Percentiles rank a stretch among this genome's conserved stretches.
phyloP scores from a whole-genome alignment of 345 rosid genomes.

The Linum trigynum region DNA sequence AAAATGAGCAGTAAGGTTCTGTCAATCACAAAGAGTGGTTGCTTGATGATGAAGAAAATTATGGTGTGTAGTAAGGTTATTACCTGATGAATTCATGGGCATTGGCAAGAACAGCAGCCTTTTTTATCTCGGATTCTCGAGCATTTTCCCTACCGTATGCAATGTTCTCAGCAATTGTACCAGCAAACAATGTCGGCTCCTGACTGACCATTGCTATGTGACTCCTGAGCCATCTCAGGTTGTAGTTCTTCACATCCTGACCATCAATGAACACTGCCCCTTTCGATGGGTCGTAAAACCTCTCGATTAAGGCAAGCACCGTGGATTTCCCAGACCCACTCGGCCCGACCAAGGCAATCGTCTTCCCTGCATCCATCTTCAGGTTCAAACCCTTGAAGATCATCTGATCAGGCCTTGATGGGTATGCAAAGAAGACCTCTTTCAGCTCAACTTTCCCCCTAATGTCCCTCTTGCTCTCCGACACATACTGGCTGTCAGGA shows the following conservation, averaged over 20 bases:
- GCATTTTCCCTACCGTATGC: background rate
- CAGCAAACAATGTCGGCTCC: conserved; percentile 15
- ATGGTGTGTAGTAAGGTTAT: too few species aligned
- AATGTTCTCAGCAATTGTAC: background rate
- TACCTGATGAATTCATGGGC: background rate
- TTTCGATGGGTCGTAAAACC: conserved; percentile 23
- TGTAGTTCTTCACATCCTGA: conserved; percentile 17
- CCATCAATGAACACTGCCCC: conserved; percentile 21
- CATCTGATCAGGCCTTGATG: conserved; percentile 24
- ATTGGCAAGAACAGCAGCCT: background rate
- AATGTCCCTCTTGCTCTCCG: conserved; percentile 9
- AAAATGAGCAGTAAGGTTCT: too few species aligned
- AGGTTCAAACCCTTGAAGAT: conserved; percentile 22
- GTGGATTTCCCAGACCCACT: conserved; percentile 29
- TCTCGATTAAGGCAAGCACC: conserved; percentile 20
- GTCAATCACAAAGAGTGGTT: too few species aligned
- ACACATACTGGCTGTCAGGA: conserved; percentile 18
- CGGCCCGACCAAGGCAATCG: conserved; percentile 18
- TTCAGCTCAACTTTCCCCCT: conserved; percentile 24
- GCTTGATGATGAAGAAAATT: too few species aligned
- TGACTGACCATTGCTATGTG: conserved; percentile 20
- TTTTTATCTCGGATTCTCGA: background rate
- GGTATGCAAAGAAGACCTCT: conserved; percentile 26
- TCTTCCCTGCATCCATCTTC: conserved; percentile 22
- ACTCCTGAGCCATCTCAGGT: conserved; percentile 19